Evolutionary conservation across 2,329 filamentous ascomycete species (phyloP).

Genomic region (Ophiocordyceps sinensis): DNA sequence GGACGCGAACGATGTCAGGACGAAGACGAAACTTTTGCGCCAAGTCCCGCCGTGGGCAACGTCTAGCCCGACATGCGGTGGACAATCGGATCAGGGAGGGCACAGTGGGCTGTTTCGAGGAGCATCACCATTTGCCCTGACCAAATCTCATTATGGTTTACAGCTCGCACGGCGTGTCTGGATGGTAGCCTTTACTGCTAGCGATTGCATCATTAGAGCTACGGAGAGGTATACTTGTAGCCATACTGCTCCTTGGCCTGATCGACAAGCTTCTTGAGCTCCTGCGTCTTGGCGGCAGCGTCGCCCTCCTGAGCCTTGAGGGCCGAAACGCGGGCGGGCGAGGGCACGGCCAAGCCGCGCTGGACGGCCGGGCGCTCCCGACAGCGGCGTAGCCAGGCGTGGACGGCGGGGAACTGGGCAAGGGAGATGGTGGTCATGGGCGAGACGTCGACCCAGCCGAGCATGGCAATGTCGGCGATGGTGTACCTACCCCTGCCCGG

Average conservation of each 20-base stretch:
- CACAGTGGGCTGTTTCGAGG: too few species aligned
- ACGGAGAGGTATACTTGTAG: slow-evolving; percentile 32
- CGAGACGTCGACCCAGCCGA: slow-evolving; percentile 50
- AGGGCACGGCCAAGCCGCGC: slow-evolving; percentile 57
- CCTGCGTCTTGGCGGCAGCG: slow-evolving; percentile 9
- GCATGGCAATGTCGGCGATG: slow-evolving; percentile 58
- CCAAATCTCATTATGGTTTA: too few species aligned
- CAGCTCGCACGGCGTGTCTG: too few species aligned
- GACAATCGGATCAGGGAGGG: too few species aligned
- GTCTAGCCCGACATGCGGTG: too few species aligned
- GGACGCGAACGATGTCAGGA: too few species aligned
- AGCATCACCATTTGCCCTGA: too few species aligned
- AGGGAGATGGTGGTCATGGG: slow-evolving; percentile 25
- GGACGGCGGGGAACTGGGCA: slow-evolving; percentile 54
- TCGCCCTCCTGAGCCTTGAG: slow-evolving; percentile 7
- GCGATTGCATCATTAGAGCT: too few species aligned
- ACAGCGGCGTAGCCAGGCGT: slow-evolving; percentile 60
- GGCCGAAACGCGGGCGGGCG: slow-evolving; percentile 25
- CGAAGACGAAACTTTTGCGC: too few species aligned
- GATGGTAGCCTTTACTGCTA: too few species aligned
- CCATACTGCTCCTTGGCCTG: slow-evolving; percentile 30
- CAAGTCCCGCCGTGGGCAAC: too few species aligned
- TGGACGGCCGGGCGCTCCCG: slow-evolving; percentile 52
- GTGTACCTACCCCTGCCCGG: slow-evolving; percentile 38
- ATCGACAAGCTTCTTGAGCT: slow-evolving; percentile 17